Percentiles rank a stretch among this genome's conserved stretches.
Conservation (phyloP, 106 monocot species). For the Chionographis japonica region DNA sequence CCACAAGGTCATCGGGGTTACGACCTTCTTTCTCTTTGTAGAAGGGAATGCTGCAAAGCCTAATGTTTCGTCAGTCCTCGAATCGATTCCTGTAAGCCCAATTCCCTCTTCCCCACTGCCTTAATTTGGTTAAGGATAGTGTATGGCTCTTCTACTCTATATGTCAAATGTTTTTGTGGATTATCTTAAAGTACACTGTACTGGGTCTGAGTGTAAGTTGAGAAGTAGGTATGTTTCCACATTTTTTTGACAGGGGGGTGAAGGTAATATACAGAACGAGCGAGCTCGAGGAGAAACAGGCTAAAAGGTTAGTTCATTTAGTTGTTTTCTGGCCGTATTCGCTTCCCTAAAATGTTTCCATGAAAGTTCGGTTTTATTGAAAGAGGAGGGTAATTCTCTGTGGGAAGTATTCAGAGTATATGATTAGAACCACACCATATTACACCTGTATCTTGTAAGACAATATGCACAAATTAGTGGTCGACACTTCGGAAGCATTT, state of each 20-base stretch:
- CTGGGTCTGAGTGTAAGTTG: too few relatives aligned
- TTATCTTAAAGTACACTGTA: too few relatives aligned
- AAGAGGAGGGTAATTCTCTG: too few relatives aligned
- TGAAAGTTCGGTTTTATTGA: too few relatives aligned
- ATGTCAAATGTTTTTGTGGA: not conserved
- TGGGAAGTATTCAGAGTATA: too few relatives aligned
- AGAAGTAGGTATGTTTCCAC: not conserved
- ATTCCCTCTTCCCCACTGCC: not conserved
- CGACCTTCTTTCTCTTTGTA: slow-evolving; percentile 71
- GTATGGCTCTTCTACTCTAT: not conserved
- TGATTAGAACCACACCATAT: too few relatives aligned
- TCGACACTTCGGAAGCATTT: too few relatives aligned
- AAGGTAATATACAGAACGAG: slow-evolving; percentile 74
- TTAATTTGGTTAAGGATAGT: not conserved
- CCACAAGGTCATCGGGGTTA: slow-evolving; percentile 76
- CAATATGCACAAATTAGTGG: too few relatives aligned
- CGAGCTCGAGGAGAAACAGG: slow-evolving; percentile 73
- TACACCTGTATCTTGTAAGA: too few relatives aligned
- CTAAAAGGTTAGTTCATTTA: slow-evolving; percentile 49
- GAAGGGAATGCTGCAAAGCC: slow-evolving; percentile 82
- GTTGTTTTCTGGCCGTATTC: not conserved
- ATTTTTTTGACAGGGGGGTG: slow-evolving; percentile 53
- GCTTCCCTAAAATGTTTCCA: not conserved
- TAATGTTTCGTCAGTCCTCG: slow-evolving; percentile 53
- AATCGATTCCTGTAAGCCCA: slow-evolving; percentile 69